Conservation (phyloP, 305 asterid genomes). For the Ajuga reptans region DNA sequence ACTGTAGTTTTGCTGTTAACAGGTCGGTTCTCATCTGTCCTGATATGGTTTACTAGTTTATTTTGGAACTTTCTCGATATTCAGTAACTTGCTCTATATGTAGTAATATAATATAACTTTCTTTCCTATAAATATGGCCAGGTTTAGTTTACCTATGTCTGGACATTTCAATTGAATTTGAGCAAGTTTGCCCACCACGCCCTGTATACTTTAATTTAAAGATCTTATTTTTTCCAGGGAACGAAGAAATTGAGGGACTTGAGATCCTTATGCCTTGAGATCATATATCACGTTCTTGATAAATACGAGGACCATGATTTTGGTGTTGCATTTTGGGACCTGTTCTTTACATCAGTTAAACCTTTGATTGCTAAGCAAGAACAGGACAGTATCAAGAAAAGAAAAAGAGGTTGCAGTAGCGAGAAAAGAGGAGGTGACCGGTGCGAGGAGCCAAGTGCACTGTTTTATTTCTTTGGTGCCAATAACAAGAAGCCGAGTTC, state of each 20-base stretch:
- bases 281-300: slow-evolving; percentile 50
- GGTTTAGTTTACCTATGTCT: background rate
- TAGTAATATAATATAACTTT: background rate
- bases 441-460: background rate
- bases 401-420: background rate
- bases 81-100: background rate
- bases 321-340: slow-evolving; percentile 65
- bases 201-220: background rate
- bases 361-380: slow-evolving; percentile 67
- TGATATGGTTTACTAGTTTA: background rate
- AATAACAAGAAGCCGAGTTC: slow-evolving; percentile 56
- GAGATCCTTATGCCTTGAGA: slow-evolving; percentile 82
- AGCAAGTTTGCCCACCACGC: background rate
- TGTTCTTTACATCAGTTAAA: slow-evolving; percentile 57
- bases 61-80: background rate
- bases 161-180: background rate
- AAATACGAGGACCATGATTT: slow-evolving; percentile 65
- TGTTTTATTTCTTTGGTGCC: slow-evolving; percentile 11
- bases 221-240: slow-evolving; percentile 44
- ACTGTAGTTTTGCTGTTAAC: background rate
- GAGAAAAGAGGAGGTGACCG: background rate
- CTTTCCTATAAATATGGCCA: slow-evolving; percentile 2
- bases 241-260: slow-evolving; percentile 74
- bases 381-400: slow-evolving; percentile 65
- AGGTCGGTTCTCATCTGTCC: background rate